Conservation (phyloP, 1,284 basidiomycete genomes). For the Austroboletus novae-zelandiae region DNA sequence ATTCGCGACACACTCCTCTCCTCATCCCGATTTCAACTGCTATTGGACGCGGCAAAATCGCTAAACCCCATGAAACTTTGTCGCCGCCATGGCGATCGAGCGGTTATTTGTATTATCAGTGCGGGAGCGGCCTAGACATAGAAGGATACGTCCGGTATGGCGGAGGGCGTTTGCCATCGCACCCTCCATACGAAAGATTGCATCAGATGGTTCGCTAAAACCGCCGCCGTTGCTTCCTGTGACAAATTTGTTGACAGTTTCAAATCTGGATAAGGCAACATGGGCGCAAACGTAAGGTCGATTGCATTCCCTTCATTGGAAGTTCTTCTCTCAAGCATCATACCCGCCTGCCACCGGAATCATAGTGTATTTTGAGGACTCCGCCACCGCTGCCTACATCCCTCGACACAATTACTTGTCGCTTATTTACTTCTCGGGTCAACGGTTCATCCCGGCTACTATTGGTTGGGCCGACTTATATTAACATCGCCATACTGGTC, state of each 20-base stretch:
- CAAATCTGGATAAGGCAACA: neutral
- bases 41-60: neutral
- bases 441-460: slow-evolving; percentile 7
- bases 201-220: neutral
- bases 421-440: slow-evolving; percentile 8
- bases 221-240: slow-evolving; percentile 1
- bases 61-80: neutral
- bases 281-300: slow-evolving; percentile 2
- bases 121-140: too few relatives aligned
- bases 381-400: neutral
- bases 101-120: neutral
- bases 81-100: neutral
- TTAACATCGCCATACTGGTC: neutral
- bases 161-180: neutral
- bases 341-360: neutral
- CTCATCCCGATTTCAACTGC: neutral
- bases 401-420: neutral
- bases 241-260: slow-evolving; percentile 1
- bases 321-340: neutral
- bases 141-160: too few relatives aligned
- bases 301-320: neutral
- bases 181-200: neutral
- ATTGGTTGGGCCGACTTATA: slow-evolving; percentile 11
- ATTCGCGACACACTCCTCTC: neutral
- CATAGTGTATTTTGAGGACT: neutral